Percentiles rank a stretch among this genome's conserved stretches.
Evolutionary conservation across 2,329 filamentous ascomycete genomes (phyloP).

Genomic region (Penicillium thymicola): DNA sequence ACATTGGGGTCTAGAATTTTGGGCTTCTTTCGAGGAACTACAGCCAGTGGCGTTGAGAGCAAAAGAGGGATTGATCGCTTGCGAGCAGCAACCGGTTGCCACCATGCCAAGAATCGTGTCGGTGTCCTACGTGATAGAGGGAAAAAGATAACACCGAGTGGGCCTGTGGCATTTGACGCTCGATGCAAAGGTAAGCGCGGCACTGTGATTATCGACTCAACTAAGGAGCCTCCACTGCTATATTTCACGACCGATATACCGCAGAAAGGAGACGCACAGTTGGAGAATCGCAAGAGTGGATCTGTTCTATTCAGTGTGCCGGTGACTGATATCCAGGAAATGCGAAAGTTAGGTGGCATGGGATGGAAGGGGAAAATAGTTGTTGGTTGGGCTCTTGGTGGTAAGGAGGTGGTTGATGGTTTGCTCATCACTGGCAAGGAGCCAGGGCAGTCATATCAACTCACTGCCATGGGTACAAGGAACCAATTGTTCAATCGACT

Average conservation of each 20-base stretch:
- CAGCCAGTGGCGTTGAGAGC: conserved; percentile 70
- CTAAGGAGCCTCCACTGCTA: conserved; percentile 41
- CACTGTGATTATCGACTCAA: conserved; percentile 59
- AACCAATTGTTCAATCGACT: conserved; percentile 81
- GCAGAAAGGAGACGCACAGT: conserved; percentile 39
- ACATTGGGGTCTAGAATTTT: conserved; percentile 52
- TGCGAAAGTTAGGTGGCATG: conserved; percentile 75
- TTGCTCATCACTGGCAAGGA: conserved; percentile 61
- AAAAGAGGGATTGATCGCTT: conserved; percentile 68
- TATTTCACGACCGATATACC: conserved; percentile 56
- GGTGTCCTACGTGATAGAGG: conserved; percentile 60
- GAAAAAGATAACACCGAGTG: conserved; percentile 46
- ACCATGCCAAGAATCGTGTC: conserved; percentile 65
- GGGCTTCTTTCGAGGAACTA: conserved; percentile 64
- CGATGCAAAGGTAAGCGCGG: conserved; percentile 68
- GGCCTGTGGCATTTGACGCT: conserved; percentile 70
- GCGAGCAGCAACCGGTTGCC: conserved; percentile 60
- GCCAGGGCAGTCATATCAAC: conserved; percentile 51
- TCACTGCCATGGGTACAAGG: conserved; percentile 69
- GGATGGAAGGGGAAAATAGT: conserved; percentile 82
- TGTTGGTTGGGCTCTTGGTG: conserved; percentile 71
- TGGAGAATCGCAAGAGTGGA: conserved; percentile 48
- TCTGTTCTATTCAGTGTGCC: conserved; percentile 66
- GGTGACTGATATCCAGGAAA: conserved; percentile 65
- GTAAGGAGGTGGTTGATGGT: conserved; percentile 70